These are phyloP conservation scores for Aechmea fasciata DNA, from an alignment of 176 grass and related monocot genomes.

Conservation along the genomic window DNA sequence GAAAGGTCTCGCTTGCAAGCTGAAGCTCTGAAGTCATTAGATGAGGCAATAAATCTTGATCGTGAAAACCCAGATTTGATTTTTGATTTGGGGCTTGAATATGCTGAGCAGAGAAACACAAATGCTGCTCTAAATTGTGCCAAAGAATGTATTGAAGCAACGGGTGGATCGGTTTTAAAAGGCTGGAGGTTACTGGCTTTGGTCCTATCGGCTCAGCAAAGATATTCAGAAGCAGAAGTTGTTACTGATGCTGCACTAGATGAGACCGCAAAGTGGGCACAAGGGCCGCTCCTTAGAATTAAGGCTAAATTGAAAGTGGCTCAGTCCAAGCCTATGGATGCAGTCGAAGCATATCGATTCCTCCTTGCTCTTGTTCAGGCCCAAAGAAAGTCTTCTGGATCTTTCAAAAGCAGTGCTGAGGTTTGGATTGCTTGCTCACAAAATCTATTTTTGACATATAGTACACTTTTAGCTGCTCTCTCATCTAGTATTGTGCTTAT, in stretches of 20 bases:
- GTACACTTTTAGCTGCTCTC: not conserved
- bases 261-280: constrained; percentile 93
- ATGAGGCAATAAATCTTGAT: constrained; percentile 48
- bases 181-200: constrained; percentile 85
- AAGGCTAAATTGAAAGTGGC: constrained; percentile 82
- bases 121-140: constrained; percentile 70
- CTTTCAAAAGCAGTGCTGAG: constrained; percentile 49
- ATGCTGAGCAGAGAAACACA: constrained; percentile 84
- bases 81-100: constrained; percentile 73
- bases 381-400: constrained; percentile 64
- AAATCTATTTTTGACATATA: constrained; percentile 2
- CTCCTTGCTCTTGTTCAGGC: constrained; percentile 96
- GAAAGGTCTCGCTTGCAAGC: constrained; percentile 68
- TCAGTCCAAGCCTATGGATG: constrained; percentile 66
- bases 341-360: constrained; percentile 62
- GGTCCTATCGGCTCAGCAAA: constrained; percentile 82
- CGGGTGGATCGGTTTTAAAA: constrained; percentile 78
- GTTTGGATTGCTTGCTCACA: constrained; percentile 46
- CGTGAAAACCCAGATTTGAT: constrained; percentile 50
- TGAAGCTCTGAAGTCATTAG: constrained; percentile 74
- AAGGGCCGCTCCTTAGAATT: constrained; percentile 76
- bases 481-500: constrained; percentile 5
- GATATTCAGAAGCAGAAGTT: constrained; percentile 71
- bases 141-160: constrained; percentile 81
- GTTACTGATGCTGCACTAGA: constrained; percentile 92